Evolutionary conservation across 768 basidiomycete species (phyloP), one percentile per base, ranked within the genome.

Genomic region (Pleurotus citrinopileatus): DNA sequence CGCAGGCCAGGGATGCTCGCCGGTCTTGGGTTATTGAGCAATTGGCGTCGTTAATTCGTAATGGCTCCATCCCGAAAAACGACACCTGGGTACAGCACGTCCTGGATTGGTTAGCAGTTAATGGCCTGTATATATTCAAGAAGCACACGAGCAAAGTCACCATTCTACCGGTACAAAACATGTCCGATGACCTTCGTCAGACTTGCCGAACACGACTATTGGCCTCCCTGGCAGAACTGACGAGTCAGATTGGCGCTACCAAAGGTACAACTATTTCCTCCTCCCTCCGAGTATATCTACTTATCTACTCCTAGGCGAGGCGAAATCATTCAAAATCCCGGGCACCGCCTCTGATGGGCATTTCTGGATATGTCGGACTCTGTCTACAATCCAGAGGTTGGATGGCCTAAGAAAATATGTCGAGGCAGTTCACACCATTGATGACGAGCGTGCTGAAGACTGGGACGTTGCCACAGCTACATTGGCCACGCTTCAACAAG

Each of bases 1-100:
- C 73, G 32, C 70, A 74, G 47, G 69, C 69, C 9, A 70, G 82
- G 22, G 81, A 83, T 55, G 73, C 79, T 2, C 78, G 85, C 53
- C 74, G 94, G 53, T 67, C 68, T 23, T 99, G 96, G 96, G 82
- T 91, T 27, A 78, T 90, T 45, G 94, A 97, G 43, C 96, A 98
- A 68, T 74, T 97, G 17, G 75, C 80, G 12, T 78, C 82, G 3
- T 81, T 97, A 26, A 73, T 95, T 58, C 86, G 86, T 37, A 94
- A 93, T 63, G 82, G 84, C 10, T 78, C 83, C 1, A 80, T 95
- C 43, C 90, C 87, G 3, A 94, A 91, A 64, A 76, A 78, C 38
- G 94, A 96, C 64, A 76, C 75, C 29, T 94, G 92, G 86, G 74
- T 95, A 17, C 75, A 79, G 53, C 71, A 75, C 9, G 71, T 94